Conservation (phyloP, 208 protist species). For the Trypanosoma vivax region DNA sequence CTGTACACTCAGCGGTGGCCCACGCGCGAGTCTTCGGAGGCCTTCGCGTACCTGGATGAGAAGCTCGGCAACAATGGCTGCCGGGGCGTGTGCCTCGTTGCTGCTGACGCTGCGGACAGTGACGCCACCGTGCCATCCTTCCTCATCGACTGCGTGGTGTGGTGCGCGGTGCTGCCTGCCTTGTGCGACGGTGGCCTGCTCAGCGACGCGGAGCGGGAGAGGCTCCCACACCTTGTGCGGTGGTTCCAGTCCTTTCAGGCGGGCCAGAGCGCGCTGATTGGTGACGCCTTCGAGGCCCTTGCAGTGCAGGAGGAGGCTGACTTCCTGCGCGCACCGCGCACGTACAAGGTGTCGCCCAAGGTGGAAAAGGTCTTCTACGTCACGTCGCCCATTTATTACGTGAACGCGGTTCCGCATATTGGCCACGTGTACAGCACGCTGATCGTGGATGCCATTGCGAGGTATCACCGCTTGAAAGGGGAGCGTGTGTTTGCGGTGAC, state of each 20-base stretch:
- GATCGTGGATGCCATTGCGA: conserved; percentile 82
- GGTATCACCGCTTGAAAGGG: conserved; percentile 84
- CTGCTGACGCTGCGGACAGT: neutral
- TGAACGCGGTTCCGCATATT: conserved; percentile 88
- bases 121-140: conserved; percentile 23
- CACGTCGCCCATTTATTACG: conserved; percentile 90
- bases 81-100: conserved; percentile 13
- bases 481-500: conserved; percentile 91
- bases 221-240: conserved; percentile 46
- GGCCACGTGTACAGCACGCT: conserved; percentile 89
- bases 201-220: conserved; percentile 22
- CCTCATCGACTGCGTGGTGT: conserved; percentile 68
- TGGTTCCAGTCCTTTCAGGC: conserved; percentile 68
- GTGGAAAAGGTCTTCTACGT: conserved; percentile 76
- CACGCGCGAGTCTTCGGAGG: conserved; percentile 33
- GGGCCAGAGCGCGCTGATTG: conserved; percentile 45
- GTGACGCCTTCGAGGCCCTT: conserved; percentile 49
- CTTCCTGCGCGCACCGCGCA: conserved; percentile 73
- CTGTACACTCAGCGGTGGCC: conserved; percentile 66
- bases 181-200: conserved; percentile 77
- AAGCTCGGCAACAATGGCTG: conserved; percentile 30
- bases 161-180: conserved; percentile 59
- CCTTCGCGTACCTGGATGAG: conserved; percentile 50
- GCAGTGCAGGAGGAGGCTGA: conserved; percentile 79
- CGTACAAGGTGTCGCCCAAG: conserved; percentile 54